Base-by-base conservation (phyloP, 2,329 filamentous ascomycete genomes). In the Aspergillus unguis region DNA sequence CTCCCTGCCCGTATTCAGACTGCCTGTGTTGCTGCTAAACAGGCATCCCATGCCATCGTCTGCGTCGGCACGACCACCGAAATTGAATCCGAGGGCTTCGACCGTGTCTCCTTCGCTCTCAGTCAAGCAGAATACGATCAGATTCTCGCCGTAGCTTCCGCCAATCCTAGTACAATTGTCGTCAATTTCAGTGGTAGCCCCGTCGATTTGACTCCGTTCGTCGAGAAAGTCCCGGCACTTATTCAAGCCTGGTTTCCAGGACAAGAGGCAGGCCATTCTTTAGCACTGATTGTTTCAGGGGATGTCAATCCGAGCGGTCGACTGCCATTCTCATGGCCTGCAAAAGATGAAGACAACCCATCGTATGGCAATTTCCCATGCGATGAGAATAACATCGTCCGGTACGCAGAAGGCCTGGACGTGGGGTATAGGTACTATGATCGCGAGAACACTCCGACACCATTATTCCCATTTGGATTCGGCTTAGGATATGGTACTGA, bases 41-140 rank as follows among this genome's bases (percentile, higher is more conserved):
- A 36, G 31, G 33, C 43, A 8, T n/a, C 45, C 4, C 29, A 42
- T 31, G 50, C 44, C 23, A 10, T 52, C 23, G 50, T 52, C 10
- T 52, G 43, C 37, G 29, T 36, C 11, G 44, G 44, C 8, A 52
- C 50, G 7, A 52, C 50, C 4, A 31, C 29, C 10, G 50, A 52
- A 23, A 42, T 52, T n/a, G 50, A 47, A 40, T 45, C 42, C 6
- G 48, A 51, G 27, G 48, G 48, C 9, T 45, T 40, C 28, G 42
- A 45, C 28, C 35, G 49, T 10, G 10, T 23, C 32, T 31, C 42
- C 1, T 28, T 51, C n/a, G 23, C 36, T 11, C 29, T 51, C 10
- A 11, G 33, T 2, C 17, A n/a, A 8, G 26, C n/a, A 5, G 41
- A 51, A 25, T 51, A 51, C 25, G 41, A 51, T 10, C 48, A 44